A percentile compares a stretch with the other conserved stretches of the same genome.
Evolutionary conservation across 768 basidiomycete genomes (phyloP).

Genomic region (Macrolepiota dolichaula): DNA sequence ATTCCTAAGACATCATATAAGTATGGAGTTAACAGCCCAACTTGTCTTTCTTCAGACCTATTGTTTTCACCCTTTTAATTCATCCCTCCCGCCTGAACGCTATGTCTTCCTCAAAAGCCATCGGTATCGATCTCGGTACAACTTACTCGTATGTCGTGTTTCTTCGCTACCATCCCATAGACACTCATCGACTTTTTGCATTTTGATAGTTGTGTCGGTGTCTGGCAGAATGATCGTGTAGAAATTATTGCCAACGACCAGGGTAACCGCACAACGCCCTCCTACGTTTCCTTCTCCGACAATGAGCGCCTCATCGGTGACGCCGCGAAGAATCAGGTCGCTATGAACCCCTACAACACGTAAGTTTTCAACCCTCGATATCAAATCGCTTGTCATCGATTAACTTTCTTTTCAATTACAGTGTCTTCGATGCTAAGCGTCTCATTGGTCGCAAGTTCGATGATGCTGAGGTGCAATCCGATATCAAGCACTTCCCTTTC

Average conservation of each 20-base stretch:
- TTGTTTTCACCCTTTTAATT: constrained; percentile 17
- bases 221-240: constrained; percentile 99
- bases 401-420: constrained; percentile 24
- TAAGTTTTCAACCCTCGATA: constrained; percentile 26
- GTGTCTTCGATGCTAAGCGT: constrained; percentile 98
- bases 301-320: constrained; percentile 97
- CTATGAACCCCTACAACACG: constrained; percentile 97
- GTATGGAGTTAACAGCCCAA: constrained; percentile 18
- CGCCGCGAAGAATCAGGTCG: constrained; percentile 98
- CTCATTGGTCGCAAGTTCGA: constrained; percentile 92
- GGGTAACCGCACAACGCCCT: constrained; percentile 93
- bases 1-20: constrained; percentile 39
- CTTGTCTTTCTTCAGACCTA: constrained; percentile 14
- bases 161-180: background rate
- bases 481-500: constrained; percentile 94
- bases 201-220: constrained; percentile 84
- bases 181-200: background rate
- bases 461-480: constrained; percentile 80
- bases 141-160: constrained; percentile 78
- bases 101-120: constrained; percentile 72
- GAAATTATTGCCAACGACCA: constrained; percentile 98
- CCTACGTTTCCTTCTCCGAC: constrained; percentile 94
- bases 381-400: constrained; percentile 2
- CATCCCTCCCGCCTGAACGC: constrained; percentile 14
- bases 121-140: constrained; percentile 90